Conservation (phyloP, 768 basidiomycete species). For the Mycena venus region DNA sequence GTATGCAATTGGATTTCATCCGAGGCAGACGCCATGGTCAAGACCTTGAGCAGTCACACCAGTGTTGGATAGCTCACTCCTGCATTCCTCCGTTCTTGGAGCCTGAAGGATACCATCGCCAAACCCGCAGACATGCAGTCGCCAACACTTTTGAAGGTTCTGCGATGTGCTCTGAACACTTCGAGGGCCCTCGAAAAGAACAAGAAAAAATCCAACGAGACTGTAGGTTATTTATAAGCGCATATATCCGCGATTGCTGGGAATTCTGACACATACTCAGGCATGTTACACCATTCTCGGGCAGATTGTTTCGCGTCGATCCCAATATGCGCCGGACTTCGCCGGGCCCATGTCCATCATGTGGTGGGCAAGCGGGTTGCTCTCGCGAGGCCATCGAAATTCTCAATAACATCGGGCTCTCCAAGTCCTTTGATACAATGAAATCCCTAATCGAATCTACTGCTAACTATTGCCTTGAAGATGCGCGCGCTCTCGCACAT, state of each 20-base stretch:
- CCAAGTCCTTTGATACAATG: neutral
- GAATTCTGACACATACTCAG: neutral
- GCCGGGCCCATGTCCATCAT: neutral
- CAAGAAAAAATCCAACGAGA: slow-evolving; percentile 7
- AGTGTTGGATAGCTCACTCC: neutral
- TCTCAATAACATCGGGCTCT: neutral
- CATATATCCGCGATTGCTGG: neutral
- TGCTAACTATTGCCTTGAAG: neutral
- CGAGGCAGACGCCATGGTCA: neutral
- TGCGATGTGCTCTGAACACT: neutral
- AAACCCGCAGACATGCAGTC: no score
- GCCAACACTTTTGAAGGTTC: neutral
- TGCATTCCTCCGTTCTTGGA: neutral
- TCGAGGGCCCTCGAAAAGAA: neutral
- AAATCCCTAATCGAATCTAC: neutral
- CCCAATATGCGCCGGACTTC: neutral
- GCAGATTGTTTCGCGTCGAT: neutral
- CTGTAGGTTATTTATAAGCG: neutral
- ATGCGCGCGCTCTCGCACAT: neutral
- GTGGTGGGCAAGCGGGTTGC: slow-evolving; percentile 5
- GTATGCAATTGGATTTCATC: no score
- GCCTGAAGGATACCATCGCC: neutral
- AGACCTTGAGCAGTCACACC: neutral
- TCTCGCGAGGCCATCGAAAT: neutral
- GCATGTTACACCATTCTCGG: neutral